Conservation (phyloP, 1,284 basidiomycete species). For the Sparassis latifolia region DNA sequence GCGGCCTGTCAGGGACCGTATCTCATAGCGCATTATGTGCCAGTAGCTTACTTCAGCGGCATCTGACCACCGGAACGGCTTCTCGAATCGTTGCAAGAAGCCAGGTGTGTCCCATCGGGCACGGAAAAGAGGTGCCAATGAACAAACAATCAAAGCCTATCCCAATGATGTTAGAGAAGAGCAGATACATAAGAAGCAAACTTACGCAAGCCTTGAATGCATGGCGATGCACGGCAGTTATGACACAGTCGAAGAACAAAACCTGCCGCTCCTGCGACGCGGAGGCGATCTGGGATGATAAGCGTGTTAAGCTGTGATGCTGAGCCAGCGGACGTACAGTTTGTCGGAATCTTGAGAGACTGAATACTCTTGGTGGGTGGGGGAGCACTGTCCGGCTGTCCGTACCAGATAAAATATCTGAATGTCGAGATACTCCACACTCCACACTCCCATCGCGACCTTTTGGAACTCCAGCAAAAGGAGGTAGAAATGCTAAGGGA, state of each 20-base stretch:
- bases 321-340: background rate
- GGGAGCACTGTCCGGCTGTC: background rate
- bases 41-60: conserved; percentile 34
- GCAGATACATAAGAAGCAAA: background rate
- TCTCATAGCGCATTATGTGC: background rate
- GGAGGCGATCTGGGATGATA: conserved; percentile 22
- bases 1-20: too few species aligned
- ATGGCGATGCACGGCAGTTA: conserved; percentile 28
- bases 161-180: too few species aligned
- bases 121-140: conserved; percentile 25
- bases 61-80: conserved; percentile 39
- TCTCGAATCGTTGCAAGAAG: conserved; percentile 28
- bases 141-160: conserved; percentile 35
- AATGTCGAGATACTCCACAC: too few species aligned
- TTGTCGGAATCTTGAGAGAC: conserved; percentile 1
- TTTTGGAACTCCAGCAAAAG: background rate
- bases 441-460: background rate
- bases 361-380: conserved; percentile 5
- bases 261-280: conserved; percentile 29
- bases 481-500: conserved; percentile 1
- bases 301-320: background rate
- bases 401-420: too few species aligned
- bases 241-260: conserved; percentile 23
- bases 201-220: conserved; percentile 33
- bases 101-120: conserved; percentile 29